Evolutionary conservation across 768 basidiomycete species (phyloP), one percentile per base, ranked within the genome.

Genomic region (Pleurotus giganteus): DNA sequence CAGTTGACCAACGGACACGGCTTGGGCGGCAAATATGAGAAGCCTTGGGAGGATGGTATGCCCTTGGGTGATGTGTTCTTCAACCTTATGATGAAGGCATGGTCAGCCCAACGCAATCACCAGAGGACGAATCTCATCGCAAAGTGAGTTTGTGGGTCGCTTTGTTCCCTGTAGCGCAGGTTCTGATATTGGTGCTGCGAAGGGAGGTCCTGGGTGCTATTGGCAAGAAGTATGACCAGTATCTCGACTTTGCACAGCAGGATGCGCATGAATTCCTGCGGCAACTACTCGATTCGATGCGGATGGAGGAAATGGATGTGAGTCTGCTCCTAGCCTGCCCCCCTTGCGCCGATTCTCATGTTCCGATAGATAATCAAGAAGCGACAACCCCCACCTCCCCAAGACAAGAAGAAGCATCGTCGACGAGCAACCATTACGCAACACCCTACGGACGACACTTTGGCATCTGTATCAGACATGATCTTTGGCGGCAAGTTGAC

Each of bases 261-360:
- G 95, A 98, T 65, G 92, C 94, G 21, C 95, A 97, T 67, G 95
- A 98, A 72, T 88, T 96, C 58, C 71, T 98, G 23, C 80, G 91
- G 29, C 94, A 94, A 59, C 75, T 98, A 56, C 74, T 97, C 34
- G 95, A 97, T 66, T 89, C 86, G 17, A 89, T 95, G 79, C 83
- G 91, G 51, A 95, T 95, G 92, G 95, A 98, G 66, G 94, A 98
- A 69, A 74, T 85, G 47, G 95, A 98, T 65, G 90, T 91, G 63
- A 58, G 85, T 68, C 24, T 12, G 23, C 23, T 27, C 42, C 15
- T 23, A 19, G 26, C 43, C 47, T n/a, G 8, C 21, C 26, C 6
- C 31, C 47, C n/a, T 34, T n/a, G n/a, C 13, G 13, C 36, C 46
- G 41, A 55, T 41, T n/a, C 47, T 41, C 31, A 36, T 37, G 9